These are phyloP conservation scores for Suillus plorans DNA, from an alignment of 768 basidiomycete genomes.

Conservation along the genomic window DNA sequence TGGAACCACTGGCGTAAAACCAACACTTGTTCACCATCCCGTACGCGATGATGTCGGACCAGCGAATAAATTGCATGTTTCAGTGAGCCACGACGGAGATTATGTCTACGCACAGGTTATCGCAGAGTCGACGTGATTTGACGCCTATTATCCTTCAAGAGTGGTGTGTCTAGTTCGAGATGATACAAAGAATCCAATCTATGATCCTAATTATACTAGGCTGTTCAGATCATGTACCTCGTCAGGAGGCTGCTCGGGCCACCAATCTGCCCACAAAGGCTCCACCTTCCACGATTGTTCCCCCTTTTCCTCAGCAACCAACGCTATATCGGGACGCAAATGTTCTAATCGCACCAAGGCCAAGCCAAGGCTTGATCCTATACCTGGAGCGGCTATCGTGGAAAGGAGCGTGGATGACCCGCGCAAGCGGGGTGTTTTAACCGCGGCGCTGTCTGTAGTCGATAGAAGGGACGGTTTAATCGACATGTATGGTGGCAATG, in stretches of 20 bases:
- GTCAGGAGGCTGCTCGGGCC: constrained; percentile 38
- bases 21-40: constrained; percentile 36
- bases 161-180: constrained; percentile 4
- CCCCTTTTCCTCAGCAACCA: constrained; percentile 31
- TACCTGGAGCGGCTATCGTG: constrained; percentile 35
- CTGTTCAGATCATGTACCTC: constrained; percentile 20
- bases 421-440: constrained; percentile 54
- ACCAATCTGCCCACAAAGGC: constrained; percentile 72
- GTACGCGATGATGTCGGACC: neutral
- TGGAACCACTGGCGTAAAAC: constrained; percentile 38
- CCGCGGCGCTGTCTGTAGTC: constrained; percentile 29
- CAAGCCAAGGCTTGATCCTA: constrained; percentile 56
- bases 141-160: neutral
- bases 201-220: constrained; percentile 6
- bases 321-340: constrained; percentile 25
- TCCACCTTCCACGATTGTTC: constrained; percentile 40
- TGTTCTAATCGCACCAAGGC: constrained; percentile 83
- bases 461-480: constrained; percentile 24
- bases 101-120: constrained; percentile 71
- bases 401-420: constrained; percentile 76
- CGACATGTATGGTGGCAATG: constrained; percentile 18
- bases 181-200: neutral
- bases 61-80: constrained; percentile 49
- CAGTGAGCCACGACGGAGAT: constrained; percentile 82
- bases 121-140: constrained; percentile 40